Percentiles rank a stretch among this genome's conserved stretches.
Evolutionary conservation across 2,329 filamentous ascomycete species (phyloP).

Genomic region (Teratosphaeria nubilosa): DNA sequence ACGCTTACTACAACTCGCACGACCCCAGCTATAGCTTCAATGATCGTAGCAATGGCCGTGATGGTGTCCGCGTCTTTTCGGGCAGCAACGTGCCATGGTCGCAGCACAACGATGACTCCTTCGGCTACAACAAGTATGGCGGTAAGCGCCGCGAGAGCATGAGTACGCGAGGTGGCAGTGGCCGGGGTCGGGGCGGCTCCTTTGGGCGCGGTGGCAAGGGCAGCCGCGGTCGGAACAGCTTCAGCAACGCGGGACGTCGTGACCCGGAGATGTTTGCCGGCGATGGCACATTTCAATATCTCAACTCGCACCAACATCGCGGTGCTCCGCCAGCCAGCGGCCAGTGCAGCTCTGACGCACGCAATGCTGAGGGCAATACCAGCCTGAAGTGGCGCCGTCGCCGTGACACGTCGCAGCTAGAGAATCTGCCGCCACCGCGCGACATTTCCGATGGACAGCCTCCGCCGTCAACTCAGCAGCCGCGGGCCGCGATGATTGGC

Average conservation of each 20-base stretch:
- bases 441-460: not conserved
- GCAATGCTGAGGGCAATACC: not conserved
- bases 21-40: not conserved
- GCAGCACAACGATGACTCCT: not conserved
- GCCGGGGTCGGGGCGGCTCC: constrained; percentile 1
- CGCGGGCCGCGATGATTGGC: not conserved
- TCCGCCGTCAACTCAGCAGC: not conserved
- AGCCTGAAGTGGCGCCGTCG: not conserved
- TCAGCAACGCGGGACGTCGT: constrained; percentile 1
- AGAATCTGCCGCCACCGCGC: not conserved
- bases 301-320: not conserved
- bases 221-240: constrained; percentile 4
- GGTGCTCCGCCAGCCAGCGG: not conserved
- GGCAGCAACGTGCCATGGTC: not conserved
- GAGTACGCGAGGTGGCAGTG: not conserved
- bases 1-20: not conserved
- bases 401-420: not conserved
- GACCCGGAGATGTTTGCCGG: not conserved
- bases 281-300: not conserved
- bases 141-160: constrained; percentile 1
- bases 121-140: not conserved
- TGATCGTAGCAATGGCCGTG: constrained; percentile 2
- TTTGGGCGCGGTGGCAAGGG: not conserved
- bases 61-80: not conserved
- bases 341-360: not conserved